Evolutionary conservation across 148 eudicot genomes (phyloP).

Genomic region (Camellia granthamiana): DNA sequence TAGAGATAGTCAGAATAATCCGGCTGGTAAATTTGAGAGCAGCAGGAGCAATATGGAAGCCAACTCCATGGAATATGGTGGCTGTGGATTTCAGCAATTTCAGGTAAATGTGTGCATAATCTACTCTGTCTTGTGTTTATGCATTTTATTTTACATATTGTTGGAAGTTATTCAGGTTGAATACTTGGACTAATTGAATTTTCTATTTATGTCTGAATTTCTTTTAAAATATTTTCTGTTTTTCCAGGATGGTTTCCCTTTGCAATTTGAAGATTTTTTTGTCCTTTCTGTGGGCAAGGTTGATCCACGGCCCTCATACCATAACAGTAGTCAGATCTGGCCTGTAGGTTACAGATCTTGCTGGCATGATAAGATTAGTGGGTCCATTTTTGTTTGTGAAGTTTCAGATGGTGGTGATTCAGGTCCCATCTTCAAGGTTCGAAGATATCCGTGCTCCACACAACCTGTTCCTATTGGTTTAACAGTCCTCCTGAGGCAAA

Average conservation of each 20-base stretch:
- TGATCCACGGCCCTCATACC: slow-evolving; percentile 47
- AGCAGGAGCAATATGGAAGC: not conserved
- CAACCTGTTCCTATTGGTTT: slow-evolving; percentile 35
- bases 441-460: slow-evolving; percentile 41
- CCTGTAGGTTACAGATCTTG: slow-evolving; percentile 51
- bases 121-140: not conserved
- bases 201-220: not conserved
- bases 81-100: slow-evolving; percentile 8
- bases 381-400: slow-evolving; percentile 50
- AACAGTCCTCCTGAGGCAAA: slow-evolving; percentile 27
- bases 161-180: not conserved
- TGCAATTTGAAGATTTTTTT: slow-evolving; percentile 46
- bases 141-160: not conserved
- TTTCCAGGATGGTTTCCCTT: slow-evolving; percentile 39
- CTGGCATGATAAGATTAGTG: slow-evolving; percentile 59
- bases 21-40: not conserved
- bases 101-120: slow-evolving; percentile 21
- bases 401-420: slow-evolving; percentile 47
- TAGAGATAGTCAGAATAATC: slow-evolving; percentile 19
- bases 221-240: not conserved
- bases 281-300: slow-evolving; percentile 39
- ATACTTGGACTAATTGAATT: not conserved
- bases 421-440: slow-evolving; percentile 46
- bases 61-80: slow-evolving; percentile 5
- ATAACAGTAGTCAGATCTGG: slow-evolving; percentile 36